Evolutionary conservation across 192 early-diverging fungal species (phyloP), one percentile per base, ranked within the genome.

Genomic region (Bifiguratus adelaidae): DNA sequence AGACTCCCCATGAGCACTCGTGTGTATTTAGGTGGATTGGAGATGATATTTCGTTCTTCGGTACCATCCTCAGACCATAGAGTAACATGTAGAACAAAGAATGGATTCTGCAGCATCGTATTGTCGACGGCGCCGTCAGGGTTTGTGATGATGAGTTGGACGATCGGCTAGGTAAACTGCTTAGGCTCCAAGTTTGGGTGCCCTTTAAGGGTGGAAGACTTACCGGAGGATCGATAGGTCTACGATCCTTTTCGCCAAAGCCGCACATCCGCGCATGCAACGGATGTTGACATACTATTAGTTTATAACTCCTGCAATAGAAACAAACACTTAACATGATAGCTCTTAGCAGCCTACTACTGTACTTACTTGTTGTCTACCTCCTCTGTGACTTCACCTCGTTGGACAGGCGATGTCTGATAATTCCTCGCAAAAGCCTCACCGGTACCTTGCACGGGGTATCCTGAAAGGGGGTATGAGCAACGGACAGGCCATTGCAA

Each of bases 201-300:
- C n/a, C n/a, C n/a, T n/a, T n/a, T n/a, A n/a, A n/a, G n/a, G n/a
- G n/a, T n/a, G n/a, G n/a, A n/a, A n/a, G n/a, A n/a, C n/a, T n/a
- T n/a, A n/a, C n/a, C n/a, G 85, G 82, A 3, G 85, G 85, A 44
- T 82, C 81, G 24, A 87, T 68, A 0, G 85, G 85, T 22, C 85
- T 59, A 62, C 85, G 76, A 61, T 87, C 85, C 50, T 85, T 87
- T 47, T 87, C 85, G 8, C 81, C 81, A 41, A 83, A 87, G 20
- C 85, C 85, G 53, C 83, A 87, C 83, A 87, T 85, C 18, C 83
- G 69, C 7, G 81, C 81, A 43, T 81, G 74, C 13, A 86, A 58
- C 11, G 83, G 83, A 43, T 86, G 83, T 48, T 86, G 83, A 19
- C 76, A 77, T 44, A 86, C 81, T 12, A 71, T 58, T 13, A 86